Evolutionary conservation across 345 rosid species (phyloP), one percentile per base, ranked within the genome.

Genomic region (Jatropha curcas): DNA sequence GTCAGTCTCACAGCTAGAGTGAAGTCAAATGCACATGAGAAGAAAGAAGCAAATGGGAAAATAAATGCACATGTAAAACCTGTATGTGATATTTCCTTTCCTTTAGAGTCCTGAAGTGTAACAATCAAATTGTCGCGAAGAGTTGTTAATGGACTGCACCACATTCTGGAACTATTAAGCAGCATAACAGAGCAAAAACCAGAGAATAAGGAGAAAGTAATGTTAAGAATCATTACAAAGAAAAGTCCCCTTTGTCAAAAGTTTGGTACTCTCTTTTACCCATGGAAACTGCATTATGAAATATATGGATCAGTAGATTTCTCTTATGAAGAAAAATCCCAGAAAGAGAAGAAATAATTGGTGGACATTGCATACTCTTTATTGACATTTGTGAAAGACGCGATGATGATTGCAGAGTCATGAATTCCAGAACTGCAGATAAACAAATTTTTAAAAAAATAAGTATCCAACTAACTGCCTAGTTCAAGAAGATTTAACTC

Each of bases 261-360:
- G 88, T 85, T 74, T 60, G 85, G 79, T 87, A 85, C 84, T 89
- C 92, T 75, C 70, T 85, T 71, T 83, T 92, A 65, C 97, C 98
- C 91, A 90, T 80, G 72, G 92, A 84, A 75, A 92, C 98, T 94
- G 91, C 81, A 77, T 77, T 57, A 25, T 13, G 22, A 60, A 56
- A 67, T 45, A 83, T 30, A 59, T 35, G 72, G 74, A 27, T 58
- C n/a, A 45, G 50, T 53, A 63, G 58, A 17, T 1, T 59, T 34
- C 63, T 37, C 13, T 48, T 56, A 14, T 45, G 43, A 68, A 27
- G 22, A 24, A 34, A 50, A 48, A 48, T n/a, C 25, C 68, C 7
- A 37, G 4, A 56, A 50, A 61, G 27, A n/a, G 58, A 48, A 19
- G 3, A 33, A 46, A 37, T 11, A 41, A 20, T 51, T 69, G 56